phyloP scores from a whole-genome alignment of 169 alveolate genomes.

The Besnoitia besnoiti region DNA sequence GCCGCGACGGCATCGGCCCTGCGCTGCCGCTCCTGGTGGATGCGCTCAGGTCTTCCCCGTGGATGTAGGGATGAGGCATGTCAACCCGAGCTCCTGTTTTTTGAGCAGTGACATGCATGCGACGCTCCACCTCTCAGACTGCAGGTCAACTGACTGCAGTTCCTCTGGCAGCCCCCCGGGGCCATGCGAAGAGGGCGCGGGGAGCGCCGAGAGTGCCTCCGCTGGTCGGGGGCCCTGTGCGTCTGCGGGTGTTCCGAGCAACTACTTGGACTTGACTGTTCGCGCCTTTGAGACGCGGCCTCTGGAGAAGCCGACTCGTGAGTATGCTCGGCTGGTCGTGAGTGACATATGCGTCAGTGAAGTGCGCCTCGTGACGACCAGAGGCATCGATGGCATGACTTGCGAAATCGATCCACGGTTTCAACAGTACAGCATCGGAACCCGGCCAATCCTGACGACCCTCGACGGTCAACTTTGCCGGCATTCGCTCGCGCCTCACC shows the following conservation, averaged over 20 bases:
- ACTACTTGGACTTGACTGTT: slow-evolving; percentile 53
- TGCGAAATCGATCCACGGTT: slow-evolving; percentile 65
- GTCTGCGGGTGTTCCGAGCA: background rate
- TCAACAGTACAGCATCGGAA: slow-evolving; percentile 60
- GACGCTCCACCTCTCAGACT: background rate
- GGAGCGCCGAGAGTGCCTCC: background rate
- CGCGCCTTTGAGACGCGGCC: slow-evolving; percentile 35
- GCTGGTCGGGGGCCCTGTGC: background rate
- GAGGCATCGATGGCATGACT: slow-evolving; percentile 15
- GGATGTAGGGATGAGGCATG: background rate
- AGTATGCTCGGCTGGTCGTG: slow-evolving; percentile 24
- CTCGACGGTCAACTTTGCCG: slow-evolving; percentile 63
- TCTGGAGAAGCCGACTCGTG: slow-evolving; percentile 39
- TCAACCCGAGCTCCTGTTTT: background rate
- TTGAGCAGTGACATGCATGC: background rate
- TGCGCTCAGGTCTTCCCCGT: background rate
- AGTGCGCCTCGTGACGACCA: slow-evolving; percentile 40
- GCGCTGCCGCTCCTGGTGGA: background rate
- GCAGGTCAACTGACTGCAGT: background rate
- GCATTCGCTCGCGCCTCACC: slow-evolving; percentile 60
- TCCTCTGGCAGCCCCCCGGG: background rate
- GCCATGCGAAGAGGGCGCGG: background rate
- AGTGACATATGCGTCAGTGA: slow-evolving; percentile 31
- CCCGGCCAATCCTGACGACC: slow-evolving; percentile 55
- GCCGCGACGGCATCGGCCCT: background rate